Evolutionary conservation across 129 eudicot species (phyloP), one percentile per base, ranked within the genome.

Genomic region (Lactuca sativa): DNA sequence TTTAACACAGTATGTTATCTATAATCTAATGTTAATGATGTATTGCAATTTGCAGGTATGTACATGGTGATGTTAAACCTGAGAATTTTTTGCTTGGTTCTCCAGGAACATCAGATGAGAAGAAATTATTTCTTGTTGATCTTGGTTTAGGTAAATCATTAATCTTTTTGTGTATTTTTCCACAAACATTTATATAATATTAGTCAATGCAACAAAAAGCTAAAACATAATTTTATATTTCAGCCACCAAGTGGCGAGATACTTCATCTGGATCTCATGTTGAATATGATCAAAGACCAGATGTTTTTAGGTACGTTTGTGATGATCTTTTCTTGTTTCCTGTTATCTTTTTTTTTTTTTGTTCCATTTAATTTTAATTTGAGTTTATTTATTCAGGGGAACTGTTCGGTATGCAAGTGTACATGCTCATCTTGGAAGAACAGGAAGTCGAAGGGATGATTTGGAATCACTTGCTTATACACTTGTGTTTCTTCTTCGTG

Each of bases 341-440:
- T 33, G 9, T 59, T 33, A 31, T 13, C 31, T 71, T 52, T 18
- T 10, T 34, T 15, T 69, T n/a, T 11, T n/a, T 3, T 1, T 37
- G 69, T 57, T 64, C 16, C 16, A 64, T 81, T 62, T 5, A 18
- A 49, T 52, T 43, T 60, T 43, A 4, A 16, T 6, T 33, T 11
- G 4, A 33, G 6, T 18, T 52, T 43, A 15, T 62, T 61, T 34
- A 57, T 25, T 13, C 14, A 91, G 97, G 80, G 97, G 97, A 69
- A 91, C 97, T 10, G 89, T 91, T 1, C 90, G 97, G 0, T 91
- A 91, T 88, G 97, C 96, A 36, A 91, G 97, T 82, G 97, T 86
- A 15, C 96, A 92, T 82, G 96, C 97, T 65, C 97, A 92, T 82
- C 86, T 92, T 51, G 97, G 97, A 69, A 84, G 97, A 73, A 92